phyloP scores from a whole-genome alignment of 371 early-diverging fungal genomes.

The Mortierella sp. region DNA sequence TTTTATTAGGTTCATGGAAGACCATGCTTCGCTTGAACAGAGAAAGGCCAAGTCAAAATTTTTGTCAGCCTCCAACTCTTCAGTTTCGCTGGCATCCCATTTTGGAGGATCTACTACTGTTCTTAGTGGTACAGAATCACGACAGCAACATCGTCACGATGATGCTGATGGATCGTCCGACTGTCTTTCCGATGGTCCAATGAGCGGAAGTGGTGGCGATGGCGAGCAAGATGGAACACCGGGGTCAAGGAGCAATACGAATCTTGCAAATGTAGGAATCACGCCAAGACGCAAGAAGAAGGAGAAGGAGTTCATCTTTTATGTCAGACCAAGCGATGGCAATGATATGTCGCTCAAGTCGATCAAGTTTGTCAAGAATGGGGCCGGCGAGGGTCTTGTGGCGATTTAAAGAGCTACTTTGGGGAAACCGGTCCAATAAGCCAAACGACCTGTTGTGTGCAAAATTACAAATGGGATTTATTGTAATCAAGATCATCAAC shows the following conservation, averaged over 20 bases:
- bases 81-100: constrained; percentile 39
- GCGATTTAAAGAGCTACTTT: constrained; percentile 11
- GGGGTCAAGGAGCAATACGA: not conserved
- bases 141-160: constrained; percentile 1
- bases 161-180: constrained; percentile 24
- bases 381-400: constrained; percentile 32
- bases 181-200: constrained; percentile 32
- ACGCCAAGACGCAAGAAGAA: constrained; percentile 29
- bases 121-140: constrained; percentile 27
- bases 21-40: constrained; percentile 51
- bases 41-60: constrained; percentile 36
- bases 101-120: constrained; percentile 28
- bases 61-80: constrained; percentile 46
- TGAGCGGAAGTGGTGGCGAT: constrained; percentile 22
- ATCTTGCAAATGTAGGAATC: not conserved
- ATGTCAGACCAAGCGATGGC: constrained; percentile 36
- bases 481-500: no score
- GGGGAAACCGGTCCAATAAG: not conserved
- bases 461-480: no score
- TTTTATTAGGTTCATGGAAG: constrained; percentile 52
- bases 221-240: constrained; percentile 6
- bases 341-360: constrained; percentile 41
- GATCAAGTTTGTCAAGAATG: constrained; percentile 51
- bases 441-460: no score
- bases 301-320: constrained; percentile 43